Percentiles rank a stretch among this genome's conserved stretches.
Conservation (phyloP, 106 monocot genomes). For the Apostasia shenzhenica region DNA sequence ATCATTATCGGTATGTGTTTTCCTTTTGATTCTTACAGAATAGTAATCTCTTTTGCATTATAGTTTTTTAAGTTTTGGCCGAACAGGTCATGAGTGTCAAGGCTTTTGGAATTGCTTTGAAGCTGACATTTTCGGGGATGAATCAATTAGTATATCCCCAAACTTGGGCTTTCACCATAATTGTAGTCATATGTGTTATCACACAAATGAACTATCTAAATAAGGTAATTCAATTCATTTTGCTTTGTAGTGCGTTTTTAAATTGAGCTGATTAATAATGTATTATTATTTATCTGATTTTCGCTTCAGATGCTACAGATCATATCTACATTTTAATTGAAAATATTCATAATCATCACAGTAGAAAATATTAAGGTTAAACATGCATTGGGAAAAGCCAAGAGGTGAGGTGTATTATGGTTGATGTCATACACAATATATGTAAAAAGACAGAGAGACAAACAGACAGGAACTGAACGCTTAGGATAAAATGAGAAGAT, state of each 20-base stretch:
- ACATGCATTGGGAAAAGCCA: no score
- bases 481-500: no score
- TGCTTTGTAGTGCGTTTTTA: neutral
- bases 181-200: conserved; percentile 63
- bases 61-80: neutral
- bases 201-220: conserved; percentile 94
- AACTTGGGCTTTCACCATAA: conserved; percentile 69
- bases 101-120: conserved; percentile 86
- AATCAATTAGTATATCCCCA: conserved; percentile 83
- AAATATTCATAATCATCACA: no score
- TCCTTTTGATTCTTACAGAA: neutral
- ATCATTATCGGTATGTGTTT: conserved; percentile 65
- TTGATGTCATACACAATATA: no score
- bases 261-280: no score
- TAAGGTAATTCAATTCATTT: conserved; percentile 39
- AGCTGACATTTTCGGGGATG: conserved; percentile 84
- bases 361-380: no score
- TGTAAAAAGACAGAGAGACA: no score
- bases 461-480: no score
- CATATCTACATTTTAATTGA: no score
- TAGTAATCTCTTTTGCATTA: neutral
- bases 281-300: no score
- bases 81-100: conserved; percentile 86
- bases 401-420: no score
- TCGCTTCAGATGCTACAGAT: no score